Evolutionary conservation across 2,329 filamentous ascomycete species (phyloP).

Genomic region (Aspergillus chevalieri): DNA sequence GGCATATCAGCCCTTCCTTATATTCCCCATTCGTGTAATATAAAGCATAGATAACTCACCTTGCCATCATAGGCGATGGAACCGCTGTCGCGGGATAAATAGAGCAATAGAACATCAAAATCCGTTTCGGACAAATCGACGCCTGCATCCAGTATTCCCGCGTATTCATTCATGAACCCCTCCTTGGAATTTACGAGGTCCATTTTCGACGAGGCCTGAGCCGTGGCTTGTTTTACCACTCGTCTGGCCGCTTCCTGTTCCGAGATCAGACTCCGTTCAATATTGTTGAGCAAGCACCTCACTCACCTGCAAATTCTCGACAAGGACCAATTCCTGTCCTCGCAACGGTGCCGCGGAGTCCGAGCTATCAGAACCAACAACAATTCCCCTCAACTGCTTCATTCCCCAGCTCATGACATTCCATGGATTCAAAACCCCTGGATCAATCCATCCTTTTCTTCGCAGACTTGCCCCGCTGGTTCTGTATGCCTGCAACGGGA

Average conservation of each 20-base stretch:
- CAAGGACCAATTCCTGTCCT: constrained; percentile 40
- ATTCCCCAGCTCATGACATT: constrained; percentile 69
- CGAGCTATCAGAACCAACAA: constrained; percentile 41
- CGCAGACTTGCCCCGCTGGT: constrained; percentile 64
- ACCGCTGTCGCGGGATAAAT: constrained; percentile 61
- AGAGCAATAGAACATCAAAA: constrained; percentile 63
- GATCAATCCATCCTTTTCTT: constrained; percentile 54
- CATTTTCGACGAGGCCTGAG: constrained; percentile 47
- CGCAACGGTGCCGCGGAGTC: constrained; percentile 30
- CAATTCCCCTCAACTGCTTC: constrained; percentile 55
- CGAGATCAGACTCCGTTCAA: constrained; percentile 14
- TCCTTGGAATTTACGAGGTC: constrained; percentile 63
- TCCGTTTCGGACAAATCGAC: constrained; percentile 57
- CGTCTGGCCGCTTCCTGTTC: constrained; percentile 48
- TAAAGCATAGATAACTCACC: constrained; percentile 23
- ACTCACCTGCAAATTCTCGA: constrained; percentile 54
- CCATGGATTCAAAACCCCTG: constrained; percentile 54
- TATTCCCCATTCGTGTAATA: constrained; percentile 1
- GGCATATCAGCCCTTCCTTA: constrained; percentile 13
- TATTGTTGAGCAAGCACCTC: background rate
- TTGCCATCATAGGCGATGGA: constrained; percentile 44
- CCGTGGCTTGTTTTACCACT: constrained; percentile 43
- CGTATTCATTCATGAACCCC: constrained; percentile 58
- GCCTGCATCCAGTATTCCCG: constrained; percentile 44
- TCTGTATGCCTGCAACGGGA: constrained; percentile 66